Evolutionary conservation across 1,139 yeast genomes (phyloP), one percentile per base, ranked within the genome.

Genomic region (Debaryomyces robertsiae): DNA sequence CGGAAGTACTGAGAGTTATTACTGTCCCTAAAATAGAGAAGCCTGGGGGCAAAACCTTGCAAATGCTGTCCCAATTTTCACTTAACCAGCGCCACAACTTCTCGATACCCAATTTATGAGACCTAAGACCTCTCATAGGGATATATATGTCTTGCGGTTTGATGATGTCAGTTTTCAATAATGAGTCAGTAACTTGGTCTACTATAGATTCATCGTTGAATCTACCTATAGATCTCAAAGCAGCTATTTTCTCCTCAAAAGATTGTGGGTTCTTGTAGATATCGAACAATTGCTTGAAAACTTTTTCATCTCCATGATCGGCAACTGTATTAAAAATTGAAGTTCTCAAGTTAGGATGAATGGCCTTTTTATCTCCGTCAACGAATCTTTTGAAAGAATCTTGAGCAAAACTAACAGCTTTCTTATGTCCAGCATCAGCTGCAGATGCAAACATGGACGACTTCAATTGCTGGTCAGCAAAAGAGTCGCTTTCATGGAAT

Each of bases 71-170:
- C 91, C 94, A 90, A 61, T 90, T 82, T n/a, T 49, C 54, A 49
- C 77, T 77, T 52, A 84, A 59, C 96, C 96, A 91, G n/a, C 58
- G 48, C 90, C 93, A 91, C 50, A 83, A 65, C 14, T 79, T 77
- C 50, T 75, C 73, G 46, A 80, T 71, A 66, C 96, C 95, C 33
- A 69, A 73, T 43, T 67, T 71, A 55, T 81, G 82, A 13, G 77
- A 57, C 54, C 84, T 72, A 65, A 88, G 68, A 30, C 94, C 90
- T 47, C 70, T 77, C 77, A 91, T 73, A 52, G 95, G 90, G 47
- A 84, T 77, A 60, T 82, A 82, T 43, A 87, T 78, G 63, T 91
- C 98, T 69, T 91, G 98, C 23, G 80, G 69, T 57, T 86, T 83
- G 49, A 90, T 74, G 28, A 81, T 69, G 27, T 84, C 79, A 27